A percentile compares a stretch with the other conserved stretches of the same genome.
Conservation (phyloP, 495 filamentous ascomycete genomes). For the Parachaetomium inaequale region DNA sequence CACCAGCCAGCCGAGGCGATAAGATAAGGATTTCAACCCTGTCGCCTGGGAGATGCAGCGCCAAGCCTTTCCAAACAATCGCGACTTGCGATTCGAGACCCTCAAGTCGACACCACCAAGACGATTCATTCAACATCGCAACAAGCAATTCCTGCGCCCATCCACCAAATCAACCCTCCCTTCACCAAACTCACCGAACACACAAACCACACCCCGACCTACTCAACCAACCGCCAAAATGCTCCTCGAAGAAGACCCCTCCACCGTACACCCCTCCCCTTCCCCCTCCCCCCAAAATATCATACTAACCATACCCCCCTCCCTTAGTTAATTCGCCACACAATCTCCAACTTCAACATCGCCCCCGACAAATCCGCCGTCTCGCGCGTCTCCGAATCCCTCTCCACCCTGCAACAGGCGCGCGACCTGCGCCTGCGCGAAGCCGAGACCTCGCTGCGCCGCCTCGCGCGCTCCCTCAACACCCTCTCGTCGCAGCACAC, state of each 20-base stretch:
- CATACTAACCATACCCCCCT: neutral
- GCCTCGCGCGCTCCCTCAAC: slow-evolving; percentile 67
- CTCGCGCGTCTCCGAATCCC: slow-evolving; percentile 78
- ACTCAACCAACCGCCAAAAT: slow-evolving; percentile 53
- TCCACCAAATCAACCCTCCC: neutral
- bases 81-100: neutral
- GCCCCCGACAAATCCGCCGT: slow-evolving; percentile 79
- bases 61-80: slow-evolving; percentile 18
- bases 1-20: slow-evolving; percentile 20
- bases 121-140: neutral
- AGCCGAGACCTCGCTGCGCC: slow-evolving; percentile 65
- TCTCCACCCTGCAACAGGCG: slow-evolving; percentile 71
- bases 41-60: slow-evolving; percentile 26
- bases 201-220: neutral
- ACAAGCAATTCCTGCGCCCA: neutral
- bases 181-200: neutral
- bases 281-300: neutral
- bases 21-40: slow-evolving; percentile 30
- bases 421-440: slow-evolving; percentile 72
- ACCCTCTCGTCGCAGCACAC: slow-evolving; percentile 65
- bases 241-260: slow-evolving; percentile 96
- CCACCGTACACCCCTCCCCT: slow-evolving; percentile 53
- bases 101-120: neutral
- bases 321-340: slow-evolving; percentile 78
- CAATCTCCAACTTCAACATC: slow-evolving; percentile 92